phyloP scores from a whole-genome alignment of 108 stramenopile genomes.

The Chaetoceros tenuissimus region DNA sequence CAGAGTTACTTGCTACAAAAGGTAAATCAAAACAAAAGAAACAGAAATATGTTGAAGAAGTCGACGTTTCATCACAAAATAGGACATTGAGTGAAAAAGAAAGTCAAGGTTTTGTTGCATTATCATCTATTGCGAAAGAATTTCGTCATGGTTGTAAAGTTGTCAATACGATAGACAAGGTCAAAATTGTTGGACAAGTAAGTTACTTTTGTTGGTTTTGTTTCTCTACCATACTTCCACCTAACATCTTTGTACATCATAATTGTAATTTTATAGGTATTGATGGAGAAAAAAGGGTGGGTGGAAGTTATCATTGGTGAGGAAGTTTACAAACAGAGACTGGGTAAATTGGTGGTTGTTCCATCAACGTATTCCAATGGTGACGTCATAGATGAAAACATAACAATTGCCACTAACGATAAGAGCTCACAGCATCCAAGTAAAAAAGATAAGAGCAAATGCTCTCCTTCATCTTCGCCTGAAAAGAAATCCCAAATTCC shows the following conservation, averaged over 20 bases:
- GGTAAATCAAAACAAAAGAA: slow-evolving; percentile 5
- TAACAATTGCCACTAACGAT: slow-evolving; percentile 7
- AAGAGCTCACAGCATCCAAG: slow-evolving; percentile 1
- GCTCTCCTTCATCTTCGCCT: no score
- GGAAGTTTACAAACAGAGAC: slow-evolving; percentile 10
- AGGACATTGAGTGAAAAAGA: not conserved
- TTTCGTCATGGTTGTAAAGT: not conserved
- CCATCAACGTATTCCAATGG: slow-evolving; percentile 3
- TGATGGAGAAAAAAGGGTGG: slow-evolving; percentile 11
- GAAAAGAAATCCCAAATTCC: no score
- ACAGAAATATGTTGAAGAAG: no score
- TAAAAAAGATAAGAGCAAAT: slow-evolving; percentile 7
- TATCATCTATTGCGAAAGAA: not conserved
- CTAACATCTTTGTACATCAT: no score
- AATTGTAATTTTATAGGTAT: slow-evolving; percentile 14
- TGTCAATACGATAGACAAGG: not conserved
- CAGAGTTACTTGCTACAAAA: slow-evolving; percentile 16
- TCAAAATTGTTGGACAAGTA: not conserved
- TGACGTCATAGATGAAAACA: not conserved
- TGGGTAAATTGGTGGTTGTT: slow-evolving; percentile 16
- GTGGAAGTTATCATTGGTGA: slow-evolving; percentile 18
- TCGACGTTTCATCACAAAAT: not conserved
- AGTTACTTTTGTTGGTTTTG: not conserved
- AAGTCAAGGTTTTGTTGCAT: not conserved
- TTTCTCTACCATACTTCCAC: not conserved